Evolutionary conservation across 805 yeast genomes (phyloP), one percentile per base, ranked within the genome.

Genomic region (Metschnikowia corniflorae): DNA sequence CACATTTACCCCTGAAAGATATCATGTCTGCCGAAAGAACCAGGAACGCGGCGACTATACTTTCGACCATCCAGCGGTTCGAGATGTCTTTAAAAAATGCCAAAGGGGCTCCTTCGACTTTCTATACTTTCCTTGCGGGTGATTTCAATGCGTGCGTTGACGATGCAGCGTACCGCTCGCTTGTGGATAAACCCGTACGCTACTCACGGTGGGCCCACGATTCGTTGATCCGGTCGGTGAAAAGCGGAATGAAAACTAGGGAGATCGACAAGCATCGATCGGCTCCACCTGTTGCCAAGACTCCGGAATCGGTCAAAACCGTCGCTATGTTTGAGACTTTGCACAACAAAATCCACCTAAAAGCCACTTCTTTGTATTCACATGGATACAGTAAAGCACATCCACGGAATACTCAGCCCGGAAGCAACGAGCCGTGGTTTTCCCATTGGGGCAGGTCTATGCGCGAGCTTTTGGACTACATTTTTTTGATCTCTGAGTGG

Each of bases 51-150:
- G 40, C 35, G 6, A 31, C 12, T 6, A n/a, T 35, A 13, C 19
- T 37, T 6, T 12, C 22, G 9, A 14, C 29, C 12, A 10, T 20
- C 2, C 22, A 16, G n/a, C 6, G 6, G 7, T 24, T 24, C 13
- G 3, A 9, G 15, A 8, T 12, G 15, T 9, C 26, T 13, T 3
- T 24, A 24, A 21, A n/a, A n/a, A n/a, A 21, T 4, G 12, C 9
- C 5, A 8, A 28, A 6, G 9, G 17, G 16, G 19, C 18, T 2
- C 8, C 10, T 13, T 15, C 12, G 17, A 14, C 10, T 9, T 36
- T 36, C 29, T 36, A 36, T 16, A 36, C 32, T 6, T 36, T 36
- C 31, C 17, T 36, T 5, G 40, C 35, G 8, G 40, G 40, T 7
- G 40, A 36, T 20, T 31, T 36, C 20, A 36, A 36, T 17, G 29